Base-by-base conservation (phyloP, 306 rosid species). In the Rubus parviflorus region DNA sequence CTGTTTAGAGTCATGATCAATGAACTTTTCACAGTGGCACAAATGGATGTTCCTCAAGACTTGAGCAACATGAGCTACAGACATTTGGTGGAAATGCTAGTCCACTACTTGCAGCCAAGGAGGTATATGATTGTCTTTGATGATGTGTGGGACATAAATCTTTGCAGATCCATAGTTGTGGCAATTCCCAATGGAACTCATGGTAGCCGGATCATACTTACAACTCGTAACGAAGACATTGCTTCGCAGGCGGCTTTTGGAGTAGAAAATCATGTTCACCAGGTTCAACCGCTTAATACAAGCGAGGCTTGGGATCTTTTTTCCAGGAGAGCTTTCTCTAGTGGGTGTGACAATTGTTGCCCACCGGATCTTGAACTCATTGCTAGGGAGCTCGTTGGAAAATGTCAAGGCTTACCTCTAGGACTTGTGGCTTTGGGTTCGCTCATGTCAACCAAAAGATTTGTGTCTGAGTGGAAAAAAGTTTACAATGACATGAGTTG, bases 151-250 rank as follows among this genome's bases (percentile, higher is more conserved):
- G 64, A 71, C 17, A 63, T 15, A 1, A 60, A 71, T 48, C 41
- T 78, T 11, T 78, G 77, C 78, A 63, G 53, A 9, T 40, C 42
- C 17, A 11, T 79, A 48, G 66, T 16, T n/a, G 73, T 37, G 17
- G 52, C 82, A 17, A 47, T 79, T 13, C 73, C 67, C 10, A 58
- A 60, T n/a, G 43, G 20, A 17, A 22, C 19, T 10, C 10, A 9
- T 15, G 77, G 77, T 20, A 79, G 82, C 20, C 65, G 82, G 20
- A 30, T 79, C 15, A 48, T 79, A 35, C 43, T 79, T 11, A 79
- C 82, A 22, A 79, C 82, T 43, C 40, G 82, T 1, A 79, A 63
- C 1, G 57, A 79, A 79, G 82, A 72, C 41, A 25, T 79, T 3
- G 77, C 82, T 23, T 47, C 25, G 10, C 41, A n/a, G n/a, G n/a